Base-by-base conservation (phyloP, 306 rosid genomes). In the Aeschynomene evenia region DNA sequence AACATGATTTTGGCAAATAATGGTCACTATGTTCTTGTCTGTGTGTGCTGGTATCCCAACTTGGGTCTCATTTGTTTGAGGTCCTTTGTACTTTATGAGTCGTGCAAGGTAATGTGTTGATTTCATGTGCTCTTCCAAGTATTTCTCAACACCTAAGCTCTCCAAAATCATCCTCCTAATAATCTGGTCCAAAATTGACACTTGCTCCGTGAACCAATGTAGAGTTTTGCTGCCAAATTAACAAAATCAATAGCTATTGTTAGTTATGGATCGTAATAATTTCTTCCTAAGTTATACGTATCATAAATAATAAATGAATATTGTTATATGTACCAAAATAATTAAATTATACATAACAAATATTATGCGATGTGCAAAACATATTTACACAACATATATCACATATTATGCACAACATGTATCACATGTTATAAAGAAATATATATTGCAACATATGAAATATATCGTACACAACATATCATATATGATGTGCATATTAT, bases 131-230 rank as follows among this genome's bases (percentile, higher is more conserved):
- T 88, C 91, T 7, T 84, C 89, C 62, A 86, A 23, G 72, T 80
- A 84, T n/a, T 84, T 84, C 62, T 84, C 89, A n/a, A 86, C 58
- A 1, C 86, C 89, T 68, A 88, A 80, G 42, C 89, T 84, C 79
- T 84, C 91, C 77, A 88, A 24, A 61, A 75, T 28, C 89, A 88
- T 82, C 83, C 66, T 82, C 72, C 91, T 73, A 9, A 86, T 64
- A 0, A 84, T 80, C 23, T 68, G 66, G 61, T 88, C 95, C 45
- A 88, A 52, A 37, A 51, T 73, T 0, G 85, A 56, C 40, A 86
- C 34, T 60, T 84, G 71, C 60, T 82, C 63, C 0, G 79, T 23
- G 73, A 66, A 84, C 7, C 79, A 68, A 45, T 78, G 79, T 8
- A 89, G 50, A 10, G 71, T 42, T 59, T 84, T 51, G 71, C 91